A percentile compares a stretch with the other conserved stretches of the same genome.
These are phyloP conservation scores for Globisporangium cederbergense DNA, from an alignment of 352 stramenopile genomes.

Conservation along the genomic window DNA sequence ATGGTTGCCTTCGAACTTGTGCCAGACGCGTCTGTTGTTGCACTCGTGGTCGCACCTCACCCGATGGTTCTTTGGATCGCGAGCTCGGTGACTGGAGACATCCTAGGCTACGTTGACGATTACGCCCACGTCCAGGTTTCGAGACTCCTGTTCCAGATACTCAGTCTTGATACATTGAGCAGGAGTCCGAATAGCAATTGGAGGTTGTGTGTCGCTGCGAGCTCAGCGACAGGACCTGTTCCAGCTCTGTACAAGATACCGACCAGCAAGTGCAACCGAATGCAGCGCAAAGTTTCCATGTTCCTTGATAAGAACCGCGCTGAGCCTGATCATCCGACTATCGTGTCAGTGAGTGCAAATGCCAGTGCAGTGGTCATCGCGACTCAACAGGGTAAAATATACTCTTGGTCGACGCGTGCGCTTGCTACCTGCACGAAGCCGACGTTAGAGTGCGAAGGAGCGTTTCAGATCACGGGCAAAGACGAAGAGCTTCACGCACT, in stretches of 20 bases:
- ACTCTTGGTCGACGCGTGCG: neutral
- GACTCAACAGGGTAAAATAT: neutral
- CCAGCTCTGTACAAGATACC: neutral
- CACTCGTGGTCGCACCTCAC: neutral
- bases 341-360: neutral
- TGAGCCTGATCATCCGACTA: neutral
- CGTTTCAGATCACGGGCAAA: neutral
- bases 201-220: conserved; percentile 2
- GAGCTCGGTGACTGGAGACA: neutral
- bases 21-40: neutral
- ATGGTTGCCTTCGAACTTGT: conserved; percentile 4
- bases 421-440: neutral
- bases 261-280: neutral
- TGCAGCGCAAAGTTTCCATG: neutral
- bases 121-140: neutral
- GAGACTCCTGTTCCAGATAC: neutral
- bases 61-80: conserved; percentile 7
- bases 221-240: neutral
- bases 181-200: neutral
- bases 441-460: neutral
- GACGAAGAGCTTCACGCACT: neutral
- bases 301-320: neutral
- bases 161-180: neutral
- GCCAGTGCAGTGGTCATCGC: neutral
- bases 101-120: conserved; percentile 3